Conservation (phyloP, 495 filamentous ascomycete genomes). For the Daldinia decipiens region DNA sequence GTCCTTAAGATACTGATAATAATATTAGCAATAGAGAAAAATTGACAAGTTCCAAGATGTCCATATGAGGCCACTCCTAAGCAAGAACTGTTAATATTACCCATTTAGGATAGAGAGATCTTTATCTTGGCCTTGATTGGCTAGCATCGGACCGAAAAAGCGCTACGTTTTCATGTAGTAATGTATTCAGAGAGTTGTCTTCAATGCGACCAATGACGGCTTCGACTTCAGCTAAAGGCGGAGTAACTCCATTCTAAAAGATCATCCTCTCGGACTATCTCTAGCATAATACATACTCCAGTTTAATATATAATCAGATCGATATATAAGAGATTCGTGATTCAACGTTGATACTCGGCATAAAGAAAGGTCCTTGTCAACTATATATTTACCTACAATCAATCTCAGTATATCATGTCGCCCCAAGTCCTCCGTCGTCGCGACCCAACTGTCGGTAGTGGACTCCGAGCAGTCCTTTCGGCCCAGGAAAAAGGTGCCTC, state of each 20-base stretch:
- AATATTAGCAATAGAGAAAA: no score
- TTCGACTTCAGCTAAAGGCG: not conserved
- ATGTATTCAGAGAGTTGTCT: not conserved
- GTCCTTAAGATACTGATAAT: no score
- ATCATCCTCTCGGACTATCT: slow-evolving; percentile 1
- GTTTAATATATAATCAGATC: not conserved
- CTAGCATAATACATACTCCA: not conserved
- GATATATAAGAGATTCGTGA: not conserved
- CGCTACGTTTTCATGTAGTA: not conserved
- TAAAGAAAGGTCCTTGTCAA: not conserved
- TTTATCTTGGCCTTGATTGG: not conserved
- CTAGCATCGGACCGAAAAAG: slow-evolving; percentile 6
- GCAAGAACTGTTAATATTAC: not conserved
- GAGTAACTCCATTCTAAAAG: slow-evolving; percentile 5
- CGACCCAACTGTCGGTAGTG: slow-evolving; percentile 28
- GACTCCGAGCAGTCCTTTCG: slow-evolving; percentile 34
- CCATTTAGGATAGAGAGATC: not conserved
- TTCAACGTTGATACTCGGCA: not conserved
- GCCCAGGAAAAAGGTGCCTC: slow-evolving; percentile 4
- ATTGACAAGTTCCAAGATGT: not conserved
- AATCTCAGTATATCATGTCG: slow-evolving; percentile 16
- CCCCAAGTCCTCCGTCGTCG: slow-evolving; percentile 33
- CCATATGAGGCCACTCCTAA: not conserved
- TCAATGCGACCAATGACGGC: not conserved
- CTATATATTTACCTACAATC: not conserved